Evolutionary conservation across 768 basidiomycete species (phyloP).

Genomic region (Cyclocybe cylindracea): DNA sequence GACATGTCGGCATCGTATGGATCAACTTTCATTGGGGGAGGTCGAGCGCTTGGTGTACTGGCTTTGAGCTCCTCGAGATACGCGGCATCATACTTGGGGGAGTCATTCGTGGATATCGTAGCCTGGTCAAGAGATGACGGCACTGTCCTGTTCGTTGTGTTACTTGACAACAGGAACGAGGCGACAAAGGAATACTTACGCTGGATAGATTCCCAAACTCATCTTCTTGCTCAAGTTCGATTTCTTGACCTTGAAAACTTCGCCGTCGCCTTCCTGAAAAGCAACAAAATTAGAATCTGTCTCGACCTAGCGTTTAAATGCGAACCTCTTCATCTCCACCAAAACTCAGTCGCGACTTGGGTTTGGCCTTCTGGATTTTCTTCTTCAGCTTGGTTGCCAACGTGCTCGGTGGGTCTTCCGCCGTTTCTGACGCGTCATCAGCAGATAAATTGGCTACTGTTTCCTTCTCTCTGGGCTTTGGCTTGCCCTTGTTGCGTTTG

Average conservation of each 20-base stretch:
- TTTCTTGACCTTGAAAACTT: slow-evolving; percentile 80
- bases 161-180: background rate
- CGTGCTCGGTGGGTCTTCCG: slow-evolving; percentile 56
- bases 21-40: slow-evolving; percentile 31
- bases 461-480: slow-evolving; percentile 40
- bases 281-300: slow-evolving; percentile 12
- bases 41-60: slow-evolving; percentile 63
- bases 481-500: slow-evolving; percentile 47
- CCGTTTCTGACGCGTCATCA: slow-evolving; percentile 26
- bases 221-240: slow-evolving; percentile 73
- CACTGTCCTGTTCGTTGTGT: slow-evolving; percentile 34
- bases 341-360: slow-evolving; percentile 76
- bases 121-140: slow-evolving; percentile 57
- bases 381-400: slow-evolving; percentile 71
- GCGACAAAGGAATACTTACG: slow-evolving; percentile 30
- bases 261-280: slow-evolving; percentile 56
- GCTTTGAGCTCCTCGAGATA: slow-evolving; percentile 81
- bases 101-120: slow-evolving; percentile 49
- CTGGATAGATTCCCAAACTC: slow-evolving; percentile 53
- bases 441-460: slow-evolving; percentile 2
- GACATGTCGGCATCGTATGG: slow-evolving; percentile 56
- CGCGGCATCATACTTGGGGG: slow-evolving; percentile 70
- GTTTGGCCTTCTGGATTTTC: slow-evolving; percentile 64
- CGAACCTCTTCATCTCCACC: slow-evolving; percentile 62
- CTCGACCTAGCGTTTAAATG: slow-evolving; percentile 14